These are phyloP conservation scores for Dysphania ambrosioides DNA, from an alignment of 148 eudicot species.

Conservation along the genomic window DNA sequence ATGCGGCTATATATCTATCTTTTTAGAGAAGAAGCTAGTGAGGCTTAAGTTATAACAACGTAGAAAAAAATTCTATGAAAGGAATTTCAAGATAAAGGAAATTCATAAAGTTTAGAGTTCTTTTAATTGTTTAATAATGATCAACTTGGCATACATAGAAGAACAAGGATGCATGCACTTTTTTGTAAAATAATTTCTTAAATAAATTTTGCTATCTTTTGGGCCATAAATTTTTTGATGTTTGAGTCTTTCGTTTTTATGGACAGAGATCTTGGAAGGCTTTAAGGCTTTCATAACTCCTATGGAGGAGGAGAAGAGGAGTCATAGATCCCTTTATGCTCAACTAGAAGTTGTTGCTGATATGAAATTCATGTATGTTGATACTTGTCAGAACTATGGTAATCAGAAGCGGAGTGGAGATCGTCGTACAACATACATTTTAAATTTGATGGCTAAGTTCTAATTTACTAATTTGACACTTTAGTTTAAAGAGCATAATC, in stretches of 20 bases:
- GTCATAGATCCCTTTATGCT: constrained; percentile 62
- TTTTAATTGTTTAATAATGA: too few species aligned
- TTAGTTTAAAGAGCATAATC: not conserved
- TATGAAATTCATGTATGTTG: constrained; percentile 76
- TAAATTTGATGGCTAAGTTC: constrained; percentile 69
- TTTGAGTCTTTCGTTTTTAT: constrained; percentile 17
- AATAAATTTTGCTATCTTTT: constrained; percentile 5
- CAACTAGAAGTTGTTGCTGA: constrained; percentile 75
- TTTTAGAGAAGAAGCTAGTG: not conserved
- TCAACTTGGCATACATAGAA: too few species aligned
- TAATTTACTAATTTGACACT: not conserved
- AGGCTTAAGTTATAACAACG: too few species aligned
- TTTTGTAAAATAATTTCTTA: too few species aligned
- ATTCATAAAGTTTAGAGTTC: not conserved
- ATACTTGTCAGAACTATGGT: constrained; percentile 83
- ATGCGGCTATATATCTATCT: not conserved
- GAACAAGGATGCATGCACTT: too few species aligned
- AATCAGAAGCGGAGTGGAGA: constrained; percentile 77
- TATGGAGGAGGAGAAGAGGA: constrained; percentile 55
- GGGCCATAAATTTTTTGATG: not conserved
- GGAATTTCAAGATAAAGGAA: not conserved
- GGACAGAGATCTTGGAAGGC: constrained; percentile 59
- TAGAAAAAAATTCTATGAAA: too few species aligned
- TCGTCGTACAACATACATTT: constrained; percentile 79
- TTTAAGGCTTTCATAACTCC: constrained; percentile 54